A percentile compares a stretch with the other conserved stretches of the same genome.
Conservation (phyloP, 257 asterid genomes). For the Echium plantagineum region DNA sequence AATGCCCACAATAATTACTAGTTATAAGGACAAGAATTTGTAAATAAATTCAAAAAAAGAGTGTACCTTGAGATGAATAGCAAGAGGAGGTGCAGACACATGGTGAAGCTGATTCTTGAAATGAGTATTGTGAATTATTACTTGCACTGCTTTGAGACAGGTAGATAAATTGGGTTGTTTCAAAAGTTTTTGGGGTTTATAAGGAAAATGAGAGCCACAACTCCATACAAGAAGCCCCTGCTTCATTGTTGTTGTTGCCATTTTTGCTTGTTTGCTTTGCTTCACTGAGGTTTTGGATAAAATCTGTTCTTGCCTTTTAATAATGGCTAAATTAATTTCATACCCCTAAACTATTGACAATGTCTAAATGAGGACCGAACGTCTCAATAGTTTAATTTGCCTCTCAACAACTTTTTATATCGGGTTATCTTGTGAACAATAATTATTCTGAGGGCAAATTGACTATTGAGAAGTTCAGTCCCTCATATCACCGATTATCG, state of each 20-base stretch:
- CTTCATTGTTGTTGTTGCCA: conserved; percentile 41
- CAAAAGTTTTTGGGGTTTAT: conserved; percentile 18
- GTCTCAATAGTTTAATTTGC: too few relatives aligned
- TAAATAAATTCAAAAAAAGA: not conserved
- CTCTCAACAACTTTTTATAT: too few relatives aligned
- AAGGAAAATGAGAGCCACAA: conserved; percentile 26
- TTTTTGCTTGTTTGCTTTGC: conserved; percentile 6
- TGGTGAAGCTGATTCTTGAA: conserved; percentile 14
- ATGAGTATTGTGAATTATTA: too few relatives aligned
- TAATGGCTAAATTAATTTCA: too few relatives aligned
- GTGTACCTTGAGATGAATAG: conserved; percentile 4
- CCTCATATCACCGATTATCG: too few relatives aligned
- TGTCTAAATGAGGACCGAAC: too few relatives aligned
- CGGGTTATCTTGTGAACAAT: too few relatives aligned
- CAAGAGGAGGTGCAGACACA: too few relatives aligned
- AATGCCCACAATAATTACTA: not conserved
- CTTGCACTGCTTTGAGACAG: too few relatives aligned
- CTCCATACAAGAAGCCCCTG: conserved; percentile 45
- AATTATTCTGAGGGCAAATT: too few relatives aligned
- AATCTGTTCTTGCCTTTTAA: not conserved
- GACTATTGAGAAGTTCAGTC: too few relatives aligned
- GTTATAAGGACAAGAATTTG: not conserved
- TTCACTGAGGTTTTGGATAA: not conserved
- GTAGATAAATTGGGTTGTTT: conserved; percentile 14
- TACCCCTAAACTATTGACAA: too few relatives aligned